Evolutionary conservation across 192 early-diverging fungal species (phyloP), one percentile per base, ranked within the genome.

Genomic region (Funneliformis mosseae): DNA sequence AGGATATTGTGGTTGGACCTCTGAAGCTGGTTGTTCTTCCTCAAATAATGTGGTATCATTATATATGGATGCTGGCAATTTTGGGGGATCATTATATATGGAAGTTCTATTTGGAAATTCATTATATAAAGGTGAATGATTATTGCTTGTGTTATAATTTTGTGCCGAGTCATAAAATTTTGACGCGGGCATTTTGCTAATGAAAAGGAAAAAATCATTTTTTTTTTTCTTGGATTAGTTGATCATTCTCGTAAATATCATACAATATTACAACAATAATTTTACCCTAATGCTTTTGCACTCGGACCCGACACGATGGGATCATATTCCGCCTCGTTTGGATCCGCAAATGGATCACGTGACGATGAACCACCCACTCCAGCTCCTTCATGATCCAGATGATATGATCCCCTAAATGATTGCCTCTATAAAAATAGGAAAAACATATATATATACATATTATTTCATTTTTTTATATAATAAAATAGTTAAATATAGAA

Each of bases 301-400:
- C 80, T 76, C 76, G 80, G 59, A 9, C 67, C 68, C n/a, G 33
- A 43, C 5, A 23, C 45, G 55, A 73, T 25, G 73, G 61, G 72
- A n/a, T 46, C 11, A 50, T 76, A 42, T 16, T 74, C n/a, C 27
- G 42, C 41, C 46, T 81, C 71, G 23, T 74, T 77, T 8, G 59
- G 10, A 71, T 84, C 83, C 41, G 74, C 70, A 80, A 84, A 84
- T 62, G 83, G 83, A 71, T 84, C 74, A 12, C 28, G 5, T 21
- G 25, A 74, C 0, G 45, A 55, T 50, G 27, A 33, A 23, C 59
- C 39, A 9, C 75, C 75, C 12, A 76, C 75, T 23, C 75, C 75
- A 41, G 75, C 75, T 12, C 10, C 75, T 10, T 62, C 55, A 43
- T 5, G 5, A 60, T 63, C 33, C 2, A 60, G 41, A 8, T 38